These are phyloP conservation scores for Chlamydomonas sphaeroides DNA, from an alignment of 139 green algal genomes.

Conservation along the genomic window DNA sequence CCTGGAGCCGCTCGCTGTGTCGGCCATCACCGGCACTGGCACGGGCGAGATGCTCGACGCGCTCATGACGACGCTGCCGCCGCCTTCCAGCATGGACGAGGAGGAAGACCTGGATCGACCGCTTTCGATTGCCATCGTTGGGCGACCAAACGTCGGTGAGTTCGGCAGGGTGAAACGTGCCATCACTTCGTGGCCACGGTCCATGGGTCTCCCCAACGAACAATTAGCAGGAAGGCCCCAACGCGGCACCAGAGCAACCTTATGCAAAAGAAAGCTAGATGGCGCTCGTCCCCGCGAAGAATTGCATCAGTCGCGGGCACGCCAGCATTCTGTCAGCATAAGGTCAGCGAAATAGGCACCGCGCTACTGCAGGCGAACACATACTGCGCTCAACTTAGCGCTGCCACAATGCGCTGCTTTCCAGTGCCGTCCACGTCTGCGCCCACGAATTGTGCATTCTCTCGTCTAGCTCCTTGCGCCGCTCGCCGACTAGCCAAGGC, in stretches of 20 bases:
- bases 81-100: conserved; percentile 39
- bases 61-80: conserved; percentile 55
- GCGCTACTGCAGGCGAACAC: too few species aligned
- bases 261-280: too few species aligned
- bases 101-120: conserved; percentile 59
- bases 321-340: too few species aligned
- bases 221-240: too few species aligned
- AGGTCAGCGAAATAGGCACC: too few species aligned
- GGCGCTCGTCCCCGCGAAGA: too few species aligned
- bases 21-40: conserved; percentile 89
- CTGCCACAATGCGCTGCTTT: conserved; percentile 41
- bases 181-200: too few species aligned
- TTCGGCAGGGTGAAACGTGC: not conserved
- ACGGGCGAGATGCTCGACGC: conserved; percentile 93
- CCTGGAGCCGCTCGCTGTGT: conserved; percentile 85
- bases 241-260: too few species aligned
- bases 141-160: conserved; percentile 93
- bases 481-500: not conserved
- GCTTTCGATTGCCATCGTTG: conserved; percentile 92
- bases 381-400: too few species aligned
- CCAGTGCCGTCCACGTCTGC: conserved; percentile 32
- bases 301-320: too few species aligned
- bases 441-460: too few species aligned
- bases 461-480: not conserved
- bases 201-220: too few species aligned